Conservation (phyloP, 2,329 filamentous ascomycete genomes). For the Purpureocillium takamizusanense region DNA sequence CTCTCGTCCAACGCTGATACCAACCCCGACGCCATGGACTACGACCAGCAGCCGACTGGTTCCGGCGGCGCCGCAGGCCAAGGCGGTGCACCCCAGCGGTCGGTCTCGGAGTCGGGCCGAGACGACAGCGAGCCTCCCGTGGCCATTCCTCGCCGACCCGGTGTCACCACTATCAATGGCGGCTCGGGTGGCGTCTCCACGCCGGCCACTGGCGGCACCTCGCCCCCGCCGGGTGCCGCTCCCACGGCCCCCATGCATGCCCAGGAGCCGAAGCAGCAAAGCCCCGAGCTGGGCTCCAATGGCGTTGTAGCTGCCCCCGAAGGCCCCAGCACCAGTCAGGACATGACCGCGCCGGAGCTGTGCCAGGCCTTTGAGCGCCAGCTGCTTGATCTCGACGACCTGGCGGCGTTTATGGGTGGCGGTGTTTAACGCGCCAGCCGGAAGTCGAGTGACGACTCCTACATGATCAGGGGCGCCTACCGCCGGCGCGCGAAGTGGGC, state of each 20-base stretch:
- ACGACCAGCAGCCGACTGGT: constrained; percentile 32
- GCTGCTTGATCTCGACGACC: constrained; percentile 50
- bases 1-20: constrained; percentile 45
- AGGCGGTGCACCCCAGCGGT: constrained; percentile 22
- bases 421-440: constrained; percentile 45
- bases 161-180: constrained; percentile 51
- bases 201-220: constrained; percentile 30
- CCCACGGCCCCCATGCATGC: constrained; percentile 14
- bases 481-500: no score
- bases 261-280: constrained; percentile 26
- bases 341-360: constrained; percentile 51
- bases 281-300: constrained; percentile 21
- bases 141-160: constrained; percentile 37
- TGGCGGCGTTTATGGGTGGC: constrained; percentile 54
- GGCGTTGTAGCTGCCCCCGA: constrained; percentile 21
- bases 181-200: constrained; percentile 40
- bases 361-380: constrained; percentile 52
- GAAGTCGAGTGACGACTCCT: no score
- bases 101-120: constrained; percentile 31
- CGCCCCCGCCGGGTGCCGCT: constrained; percentile 26
- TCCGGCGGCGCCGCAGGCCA: constrained; percentile 14
- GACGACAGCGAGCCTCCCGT: constrained; percentile 44
- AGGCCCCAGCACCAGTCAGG: constrained; percentile 27
- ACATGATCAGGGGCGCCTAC: no score
- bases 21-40: constrained; percentile 48